Evolutionary conservation across 768 basidiomycete species (phyloP), one percentile per base, ranked within the genome.

Genomic region (Lactifluus rugatus): DNA sequence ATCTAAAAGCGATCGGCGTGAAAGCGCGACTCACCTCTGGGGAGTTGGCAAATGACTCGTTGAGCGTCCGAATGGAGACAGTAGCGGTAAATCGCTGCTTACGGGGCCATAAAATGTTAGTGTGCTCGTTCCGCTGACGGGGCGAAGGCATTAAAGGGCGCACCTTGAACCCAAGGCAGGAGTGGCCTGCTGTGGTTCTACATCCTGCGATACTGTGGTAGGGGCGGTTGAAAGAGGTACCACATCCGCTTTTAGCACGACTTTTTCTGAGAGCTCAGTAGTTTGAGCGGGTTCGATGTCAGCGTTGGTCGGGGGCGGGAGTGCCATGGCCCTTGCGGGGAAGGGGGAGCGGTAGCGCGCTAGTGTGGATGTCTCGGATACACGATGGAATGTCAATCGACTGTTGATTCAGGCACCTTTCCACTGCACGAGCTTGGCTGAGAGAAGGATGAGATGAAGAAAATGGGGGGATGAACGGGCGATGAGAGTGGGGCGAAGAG

Each of bases 1-100:
- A 41, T 55, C 34, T 9, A 23, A 14, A 17, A 17, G 16, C 8
- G 36, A 47, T 42, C 16, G 3, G 13, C 8, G 36, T 32, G 26
- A 32, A 46, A 62, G 28, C 8, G 16, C n/a, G 26, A 65, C 70
- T 63, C 58, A 69, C 71, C 71, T 72, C 59, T 71, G 68, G 3
- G 71, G 71, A 2, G 71, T 72, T 10, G 71, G 71, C 2, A 70
- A 60, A 36, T 72, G 70, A 10, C 34, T 34, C 13, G 34, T 54
- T 41, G 34, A 49, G 32, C 48, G 44, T n/a, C 52, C 54, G 36
- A 63, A 52, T 8, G 62, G 61, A 2, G 62, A 60, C 11, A 46
- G 41, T 17, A 44, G 21, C n/a, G 53, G 52, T 25, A 53, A 21
- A 54, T 58, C 34, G 58, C 56, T 58, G 51, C 8, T 39, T 26